A percentile compares a stretch with the other conserved stretches of the same genome.
phyloP scores from a whole-genome alignment of 768 basidiomycete genomes.

The Hygrocybe punicea region DNA sequence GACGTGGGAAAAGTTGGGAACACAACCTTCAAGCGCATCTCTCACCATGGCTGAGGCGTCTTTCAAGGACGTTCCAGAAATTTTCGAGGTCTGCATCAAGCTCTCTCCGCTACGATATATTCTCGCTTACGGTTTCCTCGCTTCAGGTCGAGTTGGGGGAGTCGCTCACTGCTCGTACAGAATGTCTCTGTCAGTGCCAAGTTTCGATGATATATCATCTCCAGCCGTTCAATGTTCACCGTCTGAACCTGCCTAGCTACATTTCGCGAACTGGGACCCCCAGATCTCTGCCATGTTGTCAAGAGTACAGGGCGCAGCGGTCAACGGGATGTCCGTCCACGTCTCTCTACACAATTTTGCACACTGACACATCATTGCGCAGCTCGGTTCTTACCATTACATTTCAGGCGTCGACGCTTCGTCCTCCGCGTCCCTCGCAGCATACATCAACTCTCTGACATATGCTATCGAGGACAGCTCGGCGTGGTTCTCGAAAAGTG shows the following conservation, averaged over 20 bases:
- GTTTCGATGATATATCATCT: not conserved
- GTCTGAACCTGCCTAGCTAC: slow-evolving; percentile 56
- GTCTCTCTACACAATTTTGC: not conserved
- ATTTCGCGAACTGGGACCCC: slow-evolving; percentile 95
- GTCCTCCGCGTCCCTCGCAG: slow-evolving; percentile 94
- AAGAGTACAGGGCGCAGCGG: slow-evolving; percentile 84
- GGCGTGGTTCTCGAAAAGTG: slow-evolving; percentile 87
- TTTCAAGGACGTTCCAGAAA: slow-evolving; percentile 92
- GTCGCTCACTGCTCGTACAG: slow-evolving; percentile 83
- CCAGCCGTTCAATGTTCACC: slow-evolving; percentile 15
- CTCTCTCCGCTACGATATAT: not conserved
- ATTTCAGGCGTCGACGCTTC: slow-evolving; percentile 99
- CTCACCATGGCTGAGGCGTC: slow-evolving; percentile 57
- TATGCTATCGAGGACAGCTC: slow-evolving; percentile 89
- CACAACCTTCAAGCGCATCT: no score
- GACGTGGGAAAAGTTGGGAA: no score
- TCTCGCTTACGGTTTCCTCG: not conserved
- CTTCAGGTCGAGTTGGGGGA: slow-evolving; percentile 84
- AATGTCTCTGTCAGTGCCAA: slow-evolving; percentile 72
- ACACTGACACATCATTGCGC: slow-evolving; percentile 9
- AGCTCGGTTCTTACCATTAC: slow-evolving; percentile 97
- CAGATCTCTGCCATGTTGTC: slow-evolving; percentile 92
- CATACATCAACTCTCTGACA: slow-evolving; percentile 97
- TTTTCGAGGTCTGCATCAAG: slow-evolving; percentile 73
- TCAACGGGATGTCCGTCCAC: slow-evolving; percentile 68